Conservation (phyloP, 805 yeast species). For the Cyberlindnera mycetangii region DNA sequence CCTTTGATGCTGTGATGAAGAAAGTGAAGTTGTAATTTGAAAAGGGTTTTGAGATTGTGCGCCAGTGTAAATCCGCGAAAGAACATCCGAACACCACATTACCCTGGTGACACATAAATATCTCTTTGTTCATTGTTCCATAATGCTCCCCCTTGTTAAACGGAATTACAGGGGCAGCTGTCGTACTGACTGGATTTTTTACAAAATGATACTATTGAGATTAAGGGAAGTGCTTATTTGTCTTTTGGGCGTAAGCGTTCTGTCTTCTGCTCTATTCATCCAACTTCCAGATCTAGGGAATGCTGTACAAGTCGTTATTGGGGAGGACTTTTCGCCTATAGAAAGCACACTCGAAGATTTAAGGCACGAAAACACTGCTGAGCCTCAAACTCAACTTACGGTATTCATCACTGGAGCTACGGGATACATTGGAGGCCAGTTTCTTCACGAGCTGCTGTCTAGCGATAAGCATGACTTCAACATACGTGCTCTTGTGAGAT, state of each 20-base stretch:
- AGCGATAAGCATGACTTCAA: slow-evolving; percentile 7
- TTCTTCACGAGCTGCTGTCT: slow-evolving; percentile 26
- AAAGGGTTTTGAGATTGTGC: too few species aligned
- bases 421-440: slow-evolving; percentile 34
- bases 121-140: too few species aligned
- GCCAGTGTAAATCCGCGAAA: too few species aligned
- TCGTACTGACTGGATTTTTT: too few species aligned
- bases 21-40: too few species aligned
- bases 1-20: too few species aligned
- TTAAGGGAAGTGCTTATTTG: too few species aligned
- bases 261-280: neutral
- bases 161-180: too few species aligned
- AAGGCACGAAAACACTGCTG: neutral
- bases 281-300: neutral
- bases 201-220: too few species aligned
- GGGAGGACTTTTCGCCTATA: neutral
- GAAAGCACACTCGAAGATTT: neutral
- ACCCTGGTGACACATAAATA: neutral
- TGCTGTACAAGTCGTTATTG: neutral
- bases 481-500: slow-evolving; percentile 29
- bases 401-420: slow-evolving; percentile 31
- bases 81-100: neutral
- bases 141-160: too few species aligned
- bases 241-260: neutral
- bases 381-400: neutral